Evolutionary conservation across 495 filamentous ascomycete species (phyloP), one percentile per base, ranked within the genome.

Genomic region (Hyaloscypha variabilis): DNA sequence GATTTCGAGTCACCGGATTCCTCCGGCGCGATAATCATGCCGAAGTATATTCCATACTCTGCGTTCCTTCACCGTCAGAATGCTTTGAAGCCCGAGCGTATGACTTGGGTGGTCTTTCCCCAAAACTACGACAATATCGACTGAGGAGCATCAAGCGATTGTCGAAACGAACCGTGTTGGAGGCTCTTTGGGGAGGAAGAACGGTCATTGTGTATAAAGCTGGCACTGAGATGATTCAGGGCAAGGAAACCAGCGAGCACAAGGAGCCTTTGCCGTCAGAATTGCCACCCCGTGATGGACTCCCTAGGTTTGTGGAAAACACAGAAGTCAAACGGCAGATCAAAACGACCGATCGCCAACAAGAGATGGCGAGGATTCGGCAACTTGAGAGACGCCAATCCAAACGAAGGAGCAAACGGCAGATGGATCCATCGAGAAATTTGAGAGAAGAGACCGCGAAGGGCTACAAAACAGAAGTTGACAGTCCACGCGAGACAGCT

Each of bases 141-240:
- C 21, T 63, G 51, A 54, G 51, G 29, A 34, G 26, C 24, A 55
- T 63, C 51, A 63, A 63, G 60, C 49, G 60, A 23, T 34, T 63
- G 23, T 34, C 49, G 29, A 63, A 19, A 39, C 46, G 60, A 55
- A 55, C 49, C 21, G 26, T 63, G 19, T 52, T 54, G 28, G 49
- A 54, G 28, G 24, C 31, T 26, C n/a, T 3, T 14, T 19, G 13
- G 19, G 10, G 26, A 2, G 60, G 36, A 17, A 5, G 30, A 23
- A 24, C 31, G 2, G 19, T 63, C 30, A 50, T 63, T 2, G 29
- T 63, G 3, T 63, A 63, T 21, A 36, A 34, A 34, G 30, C 31
- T 19, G 60, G 54, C 46, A 24, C 17, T 23, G 36, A 3, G 21
- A 21, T 4, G 2, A 6, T 21, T 63, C 2, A 54, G 54, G 23